phyloP scores from a whole-genome alignment of 2,329 filamentous ascomycete genomes.

The Diplodia scrobiculata region DNA sequence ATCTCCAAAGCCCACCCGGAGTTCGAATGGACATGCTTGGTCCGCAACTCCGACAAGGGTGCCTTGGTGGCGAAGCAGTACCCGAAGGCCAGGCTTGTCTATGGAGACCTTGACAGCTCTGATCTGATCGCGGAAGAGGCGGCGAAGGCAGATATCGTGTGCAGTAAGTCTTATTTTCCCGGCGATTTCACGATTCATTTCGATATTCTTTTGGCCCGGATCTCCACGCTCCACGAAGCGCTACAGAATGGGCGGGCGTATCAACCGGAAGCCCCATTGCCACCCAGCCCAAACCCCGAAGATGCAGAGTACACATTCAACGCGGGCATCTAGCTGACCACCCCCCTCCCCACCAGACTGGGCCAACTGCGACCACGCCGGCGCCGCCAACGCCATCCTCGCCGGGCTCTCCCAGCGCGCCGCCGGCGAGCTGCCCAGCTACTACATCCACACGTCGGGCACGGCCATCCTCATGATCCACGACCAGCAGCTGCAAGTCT shows the following conservation, averaged over 20 bases:
- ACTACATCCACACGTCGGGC: conserved; percentile 58
- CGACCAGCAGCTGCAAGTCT: conserved; percentile 49
- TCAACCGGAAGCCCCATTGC: neutral
- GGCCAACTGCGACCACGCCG: conserved; percentile 38
- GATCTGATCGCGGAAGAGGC: conserved; percentile 51
- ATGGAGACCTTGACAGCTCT: conserved; percentile 53
- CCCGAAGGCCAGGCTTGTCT: conserved; percentile 54
- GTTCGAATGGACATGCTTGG: conserved; percentile 53
- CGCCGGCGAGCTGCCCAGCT: conserved; percentile 44
- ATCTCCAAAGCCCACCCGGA: conserved; percentile 53
- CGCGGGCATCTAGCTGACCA: neutral
- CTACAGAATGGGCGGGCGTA: neutral
- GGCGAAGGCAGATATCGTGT: conserved; percentile 54
- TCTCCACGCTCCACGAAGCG: neutral
- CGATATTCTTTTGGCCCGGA: neutral
- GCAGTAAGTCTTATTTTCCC: conserved; percentile 8
- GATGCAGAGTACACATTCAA: too few relatives aligned
- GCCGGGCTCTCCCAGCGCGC: conserved; percentile 54
- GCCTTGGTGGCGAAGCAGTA: conserved; percentile 51
- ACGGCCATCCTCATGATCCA: conserved; percentile 59
- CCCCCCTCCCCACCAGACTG: conserved; percentile 32
- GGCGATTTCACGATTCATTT: neutral
- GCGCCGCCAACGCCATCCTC: conserved; percentile 51
- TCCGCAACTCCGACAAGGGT: conserved; percentile 54
- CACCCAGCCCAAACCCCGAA: too few relatives aligned